Evolutionary conservation across 2,329 filamentous ascomycete genomes (phyloP), one percentile per base, ranked within the genome.

Genomic region (Claviceps citrina): DNA sequence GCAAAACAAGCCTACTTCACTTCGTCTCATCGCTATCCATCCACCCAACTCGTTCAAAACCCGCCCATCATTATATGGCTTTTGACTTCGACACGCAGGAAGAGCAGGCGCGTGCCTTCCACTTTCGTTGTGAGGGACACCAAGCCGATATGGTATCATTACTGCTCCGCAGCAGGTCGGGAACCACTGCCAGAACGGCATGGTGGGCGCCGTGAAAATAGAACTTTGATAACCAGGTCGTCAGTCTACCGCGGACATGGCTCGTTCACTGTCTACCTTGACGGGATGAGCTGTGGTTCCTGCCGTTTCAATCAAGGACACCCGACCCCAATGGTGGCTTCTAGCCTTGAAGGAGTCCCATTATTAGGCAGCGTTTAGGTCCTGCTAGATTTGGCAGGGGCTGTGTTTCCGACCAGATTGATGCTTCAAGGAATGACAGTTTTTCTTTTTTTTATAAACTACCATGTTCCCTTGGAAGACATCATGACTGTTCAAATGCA

Each of bases 171-270:
- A 66, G 54, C 56, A 55, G 31, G 49, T 43, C 16, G 61, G 57
- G 16, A 48, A 51, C 46, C 67, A 71, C 50, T 72, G 68, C 60
- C 59, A 65, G 46, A 58, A 51, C 9, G 65, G 65, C 47, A 67
- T 67, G 65, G 60, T 62, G 15, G 65, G 61, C 25, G 58, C 64
- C 38, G 60, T 68, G 55, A 68, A 68, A 68, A 51, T 59, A 62
- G 51, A 52, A 52, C 12, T 38, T 49, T 46, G 22, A 24, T 24
- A 8, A 24, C 8, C 22, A 24, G 22, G 8, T 5, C 22, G 8
- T 24, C 5, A 24, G 22, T 24, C 22, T 24, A 8, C 22, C 22
- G 22, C 22, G 5, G 22, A 8, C 22, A 24, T 24, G 8, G 22
- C 5, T 5, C 5, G 22, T 8, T 24, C 5, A 8, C 22, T 24